These are phyloP conservation scores for Penicillium bialowiezense DNA, from an alignment of 495 filamentous ascomycete species.

Conservation along the genomic window DNA sequence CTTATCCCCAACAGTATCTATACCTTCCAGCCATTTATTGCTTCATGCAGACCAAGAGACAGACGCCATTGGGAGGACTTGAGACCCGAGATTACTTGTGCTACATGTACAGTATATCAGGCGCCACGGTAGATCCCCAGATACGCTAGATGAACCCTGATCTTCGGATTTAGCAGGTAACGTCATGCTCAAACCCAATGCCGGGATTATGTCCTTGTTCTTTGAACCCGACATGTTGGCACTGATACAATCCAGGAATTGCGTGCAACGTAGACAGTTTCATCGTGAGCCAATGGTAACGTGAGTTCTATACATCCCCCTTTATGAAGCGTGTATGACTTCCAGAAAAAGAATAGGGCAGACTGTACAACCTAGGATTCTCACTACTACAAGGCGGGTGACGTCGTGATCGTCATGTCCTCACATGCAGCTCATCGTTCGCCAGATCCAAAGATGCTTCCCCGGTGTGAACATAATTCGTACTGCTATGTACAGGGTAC, in stretches of 20 bases:
- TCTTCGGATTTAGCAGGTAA: background rate
- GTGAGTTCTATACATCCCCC: background rate
- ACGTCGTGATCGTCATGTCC: slow-evolving; percentile 18
- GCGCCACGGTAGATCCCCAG: no score
- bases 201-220: background rate
- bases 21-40: no score
- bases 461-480: background rate
- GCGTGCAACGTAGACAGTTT: background rate
- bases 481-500: background rate
- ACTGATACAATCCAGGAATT: background rate
- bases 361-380: background rate
- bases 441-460: background rate
- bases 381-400: slow-evolving; percentile 1
- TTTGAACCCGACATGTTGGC: background rate
- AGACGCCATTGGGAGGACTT: no score
- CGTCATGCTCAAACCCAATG: slow-evolving; percentile 1
- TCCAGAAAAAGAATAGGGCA: background rate
- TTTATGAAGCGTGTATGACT: background rate
- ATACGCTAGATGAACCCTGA: background rate
- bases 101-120: no score
- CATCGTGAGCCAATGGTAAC: background rate
- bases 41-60: no score
- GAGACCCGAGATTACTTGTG: no score
- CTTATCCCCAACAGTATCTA: no score
- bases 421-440: background rate